Conservation (phyloP, 2,329 filamentous ascomycete species). For the Rhinocladiella similis region DNA sequence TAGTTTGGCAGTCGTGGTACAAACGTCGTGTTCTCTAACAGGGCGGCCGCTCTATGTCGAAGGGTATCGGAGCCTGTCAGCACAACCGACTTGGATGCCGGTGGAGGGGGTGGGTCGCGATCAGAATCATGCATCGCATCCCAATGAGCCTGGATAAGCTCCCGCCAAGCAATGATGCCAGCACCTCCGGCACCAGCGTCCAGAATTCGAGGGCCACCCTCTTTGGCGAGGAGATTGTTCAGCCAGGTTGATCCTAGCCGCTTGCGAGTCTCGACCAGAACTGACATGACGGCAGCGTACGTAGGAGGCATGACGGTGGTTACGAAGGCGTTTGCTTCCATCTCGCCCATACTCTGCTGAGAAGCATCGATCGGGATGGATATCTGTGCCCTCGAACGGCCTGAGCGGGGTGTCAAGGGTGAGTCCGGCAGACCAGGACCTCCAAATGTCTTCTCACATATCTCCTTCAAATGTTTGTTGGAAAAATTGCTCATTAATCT, state of each 20-base stretch:
- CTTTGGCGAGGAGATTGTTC: conserved; percentile 54
- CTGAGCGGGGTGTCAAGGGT: conserved; percentile 59
- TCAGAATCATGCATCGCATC: conserved; percentile 57
- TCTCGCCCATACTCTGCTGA: conserved; percentile 58
- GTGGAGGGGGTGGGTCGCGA: conserved; percentile 45
- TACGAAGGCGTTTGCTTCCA: conserved; percentile 62
- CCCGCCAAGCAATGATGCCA: conserved; percentile 62
- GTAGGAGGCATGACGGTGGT: conserved; percentile 61
- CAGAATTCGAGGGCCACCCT: conserved; percentile 58
- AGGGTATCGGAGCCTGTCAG: conserved; percentile 74
- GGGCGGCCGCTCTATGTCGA: conserved; percentile 69
- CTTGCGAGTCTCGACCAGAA: conserved; percentile 61
- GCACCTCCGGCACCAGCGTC: conserved; percentile 65
- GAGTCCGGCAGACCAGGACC: conserved; percentile 75
- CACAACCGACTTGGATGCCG: conserved; percentile 75
- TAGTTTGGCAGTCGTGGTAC: conserved; percentile 90
- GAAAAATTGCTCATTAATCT: conserved; percentile 67
- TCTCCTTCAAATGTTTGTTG: conserved; percentile 70
- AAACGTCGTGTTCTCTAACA: conserved; percentile 88
- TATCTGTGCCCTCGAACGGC: conserved; percentile 52
- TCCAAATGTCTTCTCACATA: conserved; percentile 74
- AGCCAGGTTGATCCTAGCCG: conserved; percentile 61
- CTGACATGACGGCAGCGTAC: conserved; percentile 58
- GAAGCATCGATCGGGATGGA: conserved; percentile 59
- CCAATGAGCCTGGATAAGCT: conserved; percentile 80